These are phyloP conservation scores for Xylariaceae sp. DNA, from an alignment of 2,329 filamentous ascomycete species.

Conservation along the genomic window DNA sequence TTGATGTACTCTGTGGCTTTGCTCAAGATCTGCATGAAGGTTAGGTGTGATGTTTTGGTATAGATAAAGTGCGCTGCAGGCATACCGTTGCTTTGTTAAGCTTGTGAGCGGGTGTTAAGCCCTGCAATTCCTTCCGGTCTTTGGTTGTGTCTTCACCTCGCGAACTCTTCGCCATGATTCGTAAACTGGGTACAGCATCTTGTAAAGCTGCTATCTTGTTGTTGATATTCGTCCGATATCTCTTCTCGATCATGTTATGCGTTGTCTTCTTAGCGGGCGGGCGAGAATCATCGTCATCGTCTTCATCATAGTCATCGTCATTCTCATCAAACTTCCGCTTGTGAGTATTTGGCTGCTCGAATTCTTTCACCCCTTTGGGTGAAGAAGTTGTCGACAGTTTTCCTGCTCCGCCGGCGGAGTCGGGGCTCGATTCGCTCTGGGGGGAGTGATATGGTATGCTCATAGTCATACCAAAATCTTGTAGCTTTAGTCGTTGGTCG, in stretches of 20 bases:
- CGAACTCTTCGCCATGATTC: conserved; percentile 72
- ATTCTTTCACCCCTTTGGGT: conserved; percentile 47
- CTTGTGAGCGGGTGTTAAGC: conserved; percentile 82
- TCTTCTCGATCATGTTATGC: conserved; percentile 97
- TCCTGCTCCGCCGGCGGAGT: conserved; percentile 47
- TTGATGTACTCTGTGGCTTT: conserved; percentile 96
- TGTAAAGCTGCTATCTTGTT: conserved; percentile 92
- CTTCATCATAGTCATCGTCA: conserved; percentile 42
- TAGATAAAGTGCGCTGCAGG: conserved; percentile 5
- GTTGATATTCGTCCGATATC: conserved; percentile 92
- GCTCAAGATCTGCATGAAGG: conserved; percentile 57
- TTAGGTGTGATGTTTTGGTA: conserved; percentile 17
- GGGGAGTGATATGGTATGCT: conserved; percentile 57
- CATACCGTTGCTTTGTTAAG: conserved; percentile 89
- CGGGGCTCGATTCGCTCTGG: conserved; percentile 53
- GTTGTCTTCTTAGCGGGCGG: conserved; percentile 77
- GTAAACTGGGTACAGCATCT: conserved; percentile 85
- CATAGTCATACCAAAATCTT: conserved; percentile 59
- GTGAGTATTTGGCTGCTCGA: conserved; percentile 43
- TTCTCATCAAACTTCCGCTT: conserved; percentile 64
- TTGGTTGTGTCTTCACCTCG: conserved; percentile 63
- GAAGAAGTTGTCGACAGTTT: conserved; percentile 54
- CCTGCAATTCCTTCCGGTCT: conserved; percentile 75
- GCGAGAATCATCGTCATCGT: conserved; percentile 56
- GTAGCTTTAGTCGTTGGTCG: conserved; percentile 55